These are phyloP conservation scores for Ammopiptanthus mongolicus DNA, from an alignment of 306 rosid genomes.

Conservation along the genomic window DNA sequence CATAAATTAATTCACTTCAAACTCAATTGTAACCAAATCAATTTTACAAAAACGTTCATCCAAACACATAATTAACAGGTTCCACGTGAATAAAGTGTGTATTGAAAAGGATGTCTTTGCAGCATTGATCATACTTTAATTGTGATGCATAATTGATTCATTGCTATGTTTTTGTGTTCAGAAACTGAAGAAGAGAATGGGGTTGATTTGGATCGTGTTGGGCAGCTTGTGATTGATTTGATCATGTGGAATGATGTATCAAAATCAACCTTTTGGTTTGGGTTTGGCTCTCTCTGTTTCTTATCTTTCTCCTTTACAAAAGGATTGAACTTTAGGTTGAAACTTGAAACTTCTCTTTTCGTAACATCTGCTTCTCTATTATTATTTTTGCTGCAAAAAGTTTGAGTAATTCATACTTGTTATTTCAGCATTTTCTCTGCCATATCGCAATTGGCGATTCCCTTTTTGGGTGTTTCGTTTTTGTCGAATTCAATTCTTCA, in stretches of 20 bases:
- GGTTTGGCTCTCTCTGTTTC: conserved; percentile 57
- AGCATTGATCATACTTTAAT: too few species aligned
- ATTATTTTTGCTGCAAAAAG: neutral
- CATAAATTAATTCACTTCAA: too few species aligned
- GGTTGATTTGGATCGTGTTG: conserved; percentile 47
- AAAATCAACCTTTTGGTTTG: conserved; percentile 82
- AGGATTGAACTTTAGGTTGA: conserved; percentile 62
- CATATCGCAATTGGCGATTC: conserved; percentile 61
- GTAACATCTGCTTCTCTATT: neutral
- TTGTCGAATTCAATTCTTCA: conserved; percentile 56
- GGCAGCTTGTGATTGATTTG: conserved; percentile 55
- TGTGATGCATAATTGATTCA: neutral
- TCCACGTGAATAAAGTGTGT: too few species aligned
- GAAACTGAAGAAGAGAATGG: conserved; percentile 47
- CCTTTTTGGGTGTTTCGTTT: conserved; percentile 64
- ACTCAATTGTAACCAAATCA: too few species aligned
- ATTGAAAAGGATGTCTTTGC: too few species aligned
- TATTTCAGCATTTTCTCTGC: conserved; percentile 64
- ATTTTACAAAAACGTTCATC: too few species aligned
- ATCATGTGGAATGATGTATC: conserved; percentile 85
- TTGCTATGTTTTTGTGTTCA: neutral
- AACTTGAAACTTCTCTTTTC: neutral
- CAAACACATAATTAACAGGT: too few species aligned
- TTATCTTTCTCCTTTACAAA: conserved; percentile 64
- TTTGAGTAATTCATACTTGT: neutral